Conservation (phyloP, 768 basidiomycete species). For the Pisolithus orientalis region DNA sequence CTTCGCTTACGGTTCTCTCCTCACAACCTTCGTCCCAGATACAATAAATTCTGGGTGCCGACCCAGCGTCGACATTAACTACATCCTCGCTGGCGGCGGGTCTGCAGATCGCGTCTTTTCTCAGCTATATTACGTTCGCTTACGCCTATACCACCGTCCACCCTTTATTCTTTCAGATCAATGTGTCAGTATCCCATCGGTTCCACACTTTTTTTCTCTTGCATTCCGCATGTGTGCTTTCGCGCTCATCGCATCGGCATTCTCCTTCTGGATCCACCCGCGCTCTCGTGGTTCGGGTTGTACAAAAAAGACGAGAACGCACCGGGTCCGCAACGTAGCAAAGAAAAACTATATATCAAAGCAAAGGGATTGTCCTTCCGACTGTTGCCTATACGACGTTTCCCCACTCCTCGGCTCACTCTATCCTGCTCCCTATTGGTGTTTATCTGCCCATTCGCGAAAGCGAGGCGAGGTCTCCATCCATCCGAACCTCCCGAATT, state of each 20-base stretch:
- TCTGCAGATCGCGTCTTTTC: not conserved
- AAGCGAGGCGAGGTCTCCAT: not conserved
- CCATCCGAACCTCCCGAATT: conserved; percentile 24
- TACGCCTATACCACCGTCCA: conserved; percentile 16
- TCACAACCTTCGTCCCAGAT: conserved; percentile 13
- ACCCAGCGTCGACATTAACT: conserved; percentile 39
- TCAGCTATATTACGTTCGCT: conserved; percentile 1
- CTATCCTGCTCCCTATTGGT: conserved; percentile 18
- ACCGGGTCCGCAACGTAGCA: not conserved
- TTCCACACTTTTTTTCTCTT: conserved; percentile 26
- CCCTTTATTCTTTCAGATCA: conserved; percentile 26
- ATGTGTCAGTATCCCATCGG: conserved; percentile 37
- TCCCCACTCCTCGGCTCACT: conserved; percentile 7
- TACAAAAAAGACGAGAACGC: conserved; percentile 32
- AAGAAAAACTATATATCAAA: conserved; percentile 8
- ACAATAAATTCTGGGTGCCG: conserved; percentile 24
- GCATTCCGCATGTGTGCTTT: conserved; percentile 36
- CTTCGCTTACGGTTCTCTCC: conserved; percentile 32
- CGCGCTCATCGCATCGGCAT: conserved; percentile 32
- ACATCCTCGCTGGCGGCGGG: conserved; percentile 32
- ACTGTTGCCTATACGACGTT: conserved; percentile 28
- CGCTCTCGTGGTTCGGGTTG: conserved; percentile 26
- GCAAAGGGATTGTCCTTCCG: conserved; percentile 17
- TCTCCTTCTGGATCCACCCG: conserved; percentile 22
- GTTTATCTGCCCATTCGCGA: conserved; percentile 5